Base-by-base conservation (phyloP, 352 stramenopile species). In the Saprolegnia parasitica region DNA sequence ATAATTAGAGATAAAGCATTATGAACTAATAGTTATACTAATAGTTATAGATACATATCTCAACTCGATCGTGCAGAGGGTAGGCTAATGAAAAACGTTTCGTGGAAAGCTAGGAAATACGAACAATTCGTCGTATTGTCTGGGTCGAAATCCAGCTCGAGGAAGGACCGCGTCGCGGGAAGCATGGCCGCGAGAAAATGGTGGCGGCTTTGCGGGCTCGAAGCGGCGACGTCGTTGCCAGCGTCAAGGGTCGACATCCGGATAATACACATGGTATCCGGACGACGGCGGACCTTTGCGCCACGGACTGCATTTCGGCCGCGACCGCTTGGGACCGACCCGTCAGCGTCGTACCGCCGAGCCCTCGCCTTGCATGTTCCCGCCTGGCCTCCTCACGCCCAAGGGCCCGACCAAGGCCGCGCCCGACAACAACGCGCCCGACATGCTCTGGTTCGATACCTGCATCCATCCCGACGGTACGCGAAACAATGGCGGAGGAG, bases 391-490 rank as follows among this genome's bases (percentile, higher is more conserved):
- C 42, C 42, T n/a, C 13, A 15, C 42, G 13, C 18, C 42, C 42
- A 49, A n/a, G 42, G 42, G 42, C 42, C 18, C 5, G 2, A 5
- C 42, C 42, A 49, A n/a, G 42, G 3, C 13, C 42, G 13, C 18
- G 11, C 13, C 42, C 18, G 11, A 15, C 42, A 49, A 49, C 8
- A 49, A 49, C 42, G 3, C 8, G 13, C 42, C 42, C 11, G 42
- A 49, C 42, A 49, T 70, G 47, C 63, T 70, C 18, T 70, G 63
- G 63, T 70, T 70, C 21, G 63, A 70, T 39, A 70, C 63, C 18
- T 61, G 23, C n/a, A 39, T 70, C 8, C 16, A 23, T 40, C 63
- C 63, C 16, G 63, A 70, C 16, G 40, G 63, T 70, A 70, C 18
- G 16, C 29, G 21, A 0, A 40, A 39, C 18, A 11, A 46, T 23